Percentiles rank a stretch among this genome's conserved stretches.
Conservation (phyloP, 768 basidiomycete species). For the Trametes coccinea region DNA sequence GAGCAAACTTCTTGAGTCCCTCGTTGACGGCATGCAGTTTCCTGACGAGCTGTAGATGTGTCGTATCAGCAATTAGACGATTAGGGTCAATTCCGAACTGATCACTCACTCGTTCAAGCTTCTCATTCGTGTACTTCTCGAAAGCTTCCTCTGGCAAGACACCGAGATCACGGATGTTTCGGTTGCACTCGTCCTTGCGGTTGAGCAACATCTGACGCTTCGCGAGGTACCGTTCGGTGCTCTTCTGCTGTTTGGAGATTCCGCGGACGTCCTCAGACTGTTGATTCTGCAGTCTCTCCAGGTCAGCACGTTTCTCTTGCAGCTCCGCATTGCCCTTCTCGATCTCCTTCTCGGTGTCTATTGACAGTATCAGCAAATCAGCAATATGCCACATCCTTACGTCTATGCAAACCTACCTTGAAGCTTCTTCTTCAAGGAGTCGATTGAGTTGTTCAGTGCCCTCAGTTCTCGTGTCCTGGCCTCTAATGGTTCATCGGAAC, state of each 20-base stretch:
- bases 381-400: not conserved
- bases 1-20: slow-evolving; percentile 91
- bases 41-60: slow-evolving; percentile 71
- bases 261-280: slow-evolving; percentile 85
- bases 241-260: slow-evolving; percentile 92
- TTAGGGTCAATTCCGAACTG: not conserved
- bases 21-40: slow-evolving; percentile 93
- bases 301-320: slow-evolving; percentile 60
- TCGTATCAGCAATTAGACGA: not conserved
- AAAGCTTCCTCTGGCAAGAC: slow-evolving; percentile 97
- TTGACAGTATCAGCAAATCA: not conserved
- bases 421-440: slow-evolving; percentile 59
- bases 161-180: slow-evolving; percentile 94
- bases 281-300: slow-evolving; percentile 79
- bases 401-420: slow-evolving; percentile 44
- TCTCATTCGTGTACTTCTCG: slow-evolving; percentile 87
- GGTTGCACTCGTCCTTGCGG: slow-evolving; percentile 92
- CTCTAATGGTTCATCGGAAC: slow-evolving; percentile 68
- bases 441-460: slow-evolving; percentile 65
- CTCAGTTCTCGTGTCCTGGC: slow-evolving; percentile 68
- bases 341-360: slow-evolving; percentile 73
- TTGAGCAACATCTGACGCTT: slow-evolving; percentile 84
- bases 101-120: slow-evolving; percentile 75
- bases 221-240: slow-evolving; percentile 89
- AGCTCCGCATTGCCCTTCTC: slow-evolving; percentile 61